Conservation (phyloP, 2,329 filamentous ascomycete species). For the Byssoonygena ceratinophila region DNA sequence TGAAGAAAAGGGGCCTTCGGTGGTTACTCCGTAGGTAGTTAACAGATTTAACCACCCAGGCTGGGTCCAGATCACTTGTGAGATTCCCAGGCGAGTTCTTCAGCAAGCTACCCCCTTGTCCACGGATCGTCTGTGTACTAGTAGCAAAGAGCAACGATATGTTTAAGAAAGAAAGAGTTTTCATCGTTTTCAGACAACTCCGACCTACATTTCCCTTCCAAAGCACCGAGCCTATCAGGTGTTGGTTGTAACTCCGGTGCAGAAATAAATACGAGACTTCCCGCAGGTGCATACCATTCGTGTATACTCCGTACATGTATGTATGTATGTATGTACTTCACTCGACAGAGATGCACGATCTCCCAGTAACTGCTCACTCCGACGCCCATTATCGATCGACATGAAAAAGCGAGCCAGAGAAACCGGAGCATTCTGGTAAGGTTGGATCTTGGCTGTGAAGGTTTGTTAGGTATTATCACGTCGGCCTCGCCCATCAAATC, state of each 20-base stretch:
- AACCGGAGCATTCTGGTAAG: no score
- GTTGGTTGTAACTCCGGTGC: background rate
- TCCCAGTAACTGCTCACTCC: background rate
- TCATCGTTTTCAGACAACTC: background rate
- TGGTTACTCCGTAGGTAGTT: no score
- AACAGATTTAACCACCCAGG: background rate
- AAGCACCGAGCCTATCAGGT: background rate
- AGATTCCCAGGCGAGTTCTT: background rate
- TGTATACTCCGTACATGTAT: no score
- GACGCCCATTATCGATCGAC: background rate
- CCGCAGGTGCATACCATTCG: background rate
- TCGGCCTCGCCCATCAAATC: no score
- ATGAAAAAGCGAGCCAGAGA: no score
- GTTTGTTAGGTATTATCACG: no score
- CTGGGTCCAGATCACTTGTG: background rate
- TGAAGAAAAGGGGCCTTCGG: no score
- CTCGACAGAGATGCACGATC: background rate
- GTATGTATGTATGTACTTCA: background rate
- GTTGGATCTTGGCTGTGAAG: no score
- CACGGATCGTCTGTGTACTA: background rate
- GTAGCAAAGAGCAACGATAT: background rate
- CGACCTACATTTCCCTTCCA: background rate
- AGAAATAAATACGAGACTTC: slow-evolving; percentile 6
- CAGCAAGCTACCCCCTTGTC: background rate
- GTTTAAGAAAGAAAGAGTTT: background rate